These are phyloP conservation scores for Phytophthora podocarpi DNA, from an alignment of 352 stramenopile species.

Conservation along the genomic window DNA sequence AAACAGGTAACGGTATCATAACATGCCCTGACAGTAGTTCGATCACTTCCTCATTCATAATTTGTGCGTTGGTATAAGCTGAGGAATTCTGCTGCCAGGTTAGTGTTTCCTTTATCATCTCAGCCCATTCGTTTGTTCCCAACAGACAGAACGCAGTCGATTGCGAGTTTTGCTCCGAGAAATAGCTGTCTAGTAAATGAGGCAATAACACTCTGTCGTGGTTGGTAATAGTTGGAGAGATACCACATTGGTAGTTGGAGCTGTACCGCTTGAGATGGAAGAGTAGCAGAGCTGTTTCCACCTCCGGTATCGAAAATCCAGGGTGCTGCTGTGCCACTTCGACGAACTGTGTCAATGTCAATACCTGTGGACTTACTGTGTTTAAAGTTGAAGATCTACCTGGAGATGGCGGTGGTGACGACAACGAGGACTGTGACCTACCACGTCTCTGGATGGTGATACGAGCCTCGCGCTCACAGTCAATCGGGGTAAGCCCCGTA, in stretches of 20 bases:
- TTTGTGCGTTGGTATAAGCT: background rate
- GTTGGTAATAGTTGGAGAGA: too few species aligned
- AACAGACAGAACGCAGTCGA: conserved; percentile 20
- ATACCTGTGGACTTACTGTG: background rate
- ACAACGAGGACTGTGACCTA: background rate
- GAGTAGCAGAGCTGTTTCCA: conserved; percentile 33
- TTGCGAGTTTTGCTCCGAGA: background rate
- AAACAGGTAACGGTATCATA: conserved; percentile 9
- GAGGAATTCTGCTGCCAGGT: background rate
- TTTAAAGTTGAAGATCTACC: background rate
- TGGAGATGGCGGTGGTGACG: conserved; percentile 17
- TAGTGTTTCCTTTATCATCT: background rate
- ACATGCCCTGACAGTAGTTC: conserved; percentile 11
- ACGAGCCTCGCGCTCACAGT: conserved; percentile 28
- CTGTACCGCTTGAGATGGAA: conserved; percentile 22
- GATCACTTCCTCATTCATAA: conserved; percentile 6
- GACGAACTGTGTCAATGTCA: conserved; percentile 32
- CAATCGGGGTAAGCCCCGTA: conserved; percentile 3
- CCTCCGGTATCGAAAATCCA: conserved; percentile 13
- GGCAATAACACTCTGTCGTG: background rate
- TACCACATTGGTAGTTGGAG: background rate
- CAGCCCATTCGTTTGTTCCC: conserved; percentile 4
- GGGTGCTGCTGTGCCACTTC: conserved; percentile 22
- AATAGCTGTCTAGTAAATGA: background rate
- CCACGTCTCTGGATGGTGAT: conserved; percentile 2